Evolutionary conservation across 805 yeast genomes (phyloP), one percentile per base, ranked within the genome.

Genomic region (Wickerhamiella parazyma): DNA sequence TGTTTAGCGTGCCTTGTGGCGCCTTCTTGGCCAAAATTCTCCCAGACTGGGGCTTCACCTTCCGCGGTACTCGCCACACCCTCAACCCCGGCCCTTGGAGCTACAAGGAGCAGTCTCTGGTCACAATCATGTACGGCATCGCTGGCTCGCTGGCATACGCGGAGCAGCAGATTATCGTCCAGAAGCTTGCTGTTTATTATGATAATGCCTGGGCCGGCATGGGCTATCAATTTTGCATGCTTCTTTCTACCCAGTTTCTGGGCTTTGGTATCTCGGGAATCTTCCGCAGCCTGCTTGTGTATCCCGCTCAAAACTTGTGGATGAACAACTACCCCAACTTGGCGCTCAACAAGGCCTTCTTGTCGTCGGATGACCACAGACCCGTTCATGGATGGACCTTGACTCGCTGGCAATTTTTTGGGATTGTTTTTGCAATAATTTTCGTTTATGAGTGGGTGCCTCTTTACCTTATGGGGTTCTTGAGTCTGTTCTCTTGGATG

Each of bases 401-500:
- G 38, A 62, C 75, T 6, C 68, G 78, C 46, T 71, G 70, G 51
- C 62, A 58, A 46, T 71, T 74, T 53, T 77, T 78, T 59, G 55
- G 66, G 18, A 45, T 63, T 33, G 65, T 64, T 1, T 64, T 73
- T 44, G 46, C 51, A 11, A 58, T 58, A 17, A 61, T 70, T 35
- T 76, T 78, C 51, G 47, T 67, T 6, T 79, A 77, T 71, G 73
- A 72, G 55, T 78, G 81, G 78, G 62, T 80, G 50, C 86, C 89
- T 7, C 78, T 75, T 39, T 79, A 67, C 55, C 63, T 81, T 19
- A 78, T 78, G 62, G 64, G 67, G 16, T 84, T 77, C 1, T 67
- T 80, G 40, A 68, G 76, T 1, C 69, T 68, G 50, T 81, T 82
- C 60, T 73, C 68, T 54, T 76, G 81, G 81, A 69, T 73, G 54